Conservation (phyloP, 805 yeast genomes). For the Candida wancherniae region DNA sequence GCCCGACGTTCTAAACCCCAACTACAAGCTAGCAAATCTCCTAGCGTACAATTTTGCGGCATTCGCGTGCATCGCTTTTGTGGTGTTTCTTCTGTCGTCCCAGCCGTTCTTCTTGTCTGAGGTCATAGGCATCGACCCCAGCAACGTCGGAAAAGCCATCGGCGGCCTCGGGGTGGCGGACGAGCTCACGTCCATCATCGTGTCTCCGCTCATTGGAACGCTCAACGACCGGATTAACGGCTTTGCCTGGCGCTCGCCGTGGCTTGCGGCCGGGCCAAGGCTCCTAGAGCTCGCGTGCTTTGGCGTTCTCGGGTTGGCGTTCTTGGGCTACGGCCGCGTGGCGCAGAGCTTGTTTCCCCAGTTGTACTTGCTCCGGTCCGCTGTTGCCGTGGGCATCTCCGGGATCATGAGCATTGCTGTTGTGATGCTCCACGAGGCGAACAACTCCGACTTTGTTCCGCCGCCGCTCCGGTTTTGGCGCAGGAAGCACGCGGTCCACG, state of each 20-base stretch:
- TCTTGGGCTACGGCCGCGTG: slow-evolving; percentile 43
- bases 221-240: slow-evolving; percentile 48
- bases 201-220: slow-evolving; percentile 62
- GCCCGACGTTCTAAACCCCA: slow-evolving; percentile 9
- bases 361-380: slow-evolving; percentile 44
- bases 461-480: slow-evolving; percentile 26
- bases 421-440: slow-evolving; percentile 53
- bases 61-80: slow-evolving; percentile 34
- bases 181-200: slow-evolving; percentile 49
- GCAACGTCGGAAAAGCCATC: slow-evolving; percentile 28
- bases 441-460: slow-evolving; percentile 40
- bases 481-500: not conserved
- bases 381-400: slow-evolving; percentile 61
- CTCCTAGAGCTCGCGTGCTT: slow-evolving; percentile 48
- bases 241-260: slow-evolving; percentile 8
- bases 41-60: slow-evolving; percentile 33
- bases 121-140: slow-evolving; percentile 23
- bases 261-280: slow-evolving; percentile 44
- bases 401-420: slow-evolving; percentile 54
- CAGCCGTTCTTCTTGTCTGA: slow-evolving; percentile 38
- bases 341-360: slow-evolving; percentile 41
- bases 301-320: slow-evolving; percentile 40
- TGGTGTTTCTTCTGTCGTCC: slow-evolving; percentile 36
- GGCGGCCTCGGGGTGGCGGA: slow-evolving; percentile 48
- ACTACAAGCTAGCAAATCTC: slow-evolving; percentile 20